phyloP scores from a whole-genome alignment of 202 grass and related monocot species.

The Panicum virgatum region DNA sequence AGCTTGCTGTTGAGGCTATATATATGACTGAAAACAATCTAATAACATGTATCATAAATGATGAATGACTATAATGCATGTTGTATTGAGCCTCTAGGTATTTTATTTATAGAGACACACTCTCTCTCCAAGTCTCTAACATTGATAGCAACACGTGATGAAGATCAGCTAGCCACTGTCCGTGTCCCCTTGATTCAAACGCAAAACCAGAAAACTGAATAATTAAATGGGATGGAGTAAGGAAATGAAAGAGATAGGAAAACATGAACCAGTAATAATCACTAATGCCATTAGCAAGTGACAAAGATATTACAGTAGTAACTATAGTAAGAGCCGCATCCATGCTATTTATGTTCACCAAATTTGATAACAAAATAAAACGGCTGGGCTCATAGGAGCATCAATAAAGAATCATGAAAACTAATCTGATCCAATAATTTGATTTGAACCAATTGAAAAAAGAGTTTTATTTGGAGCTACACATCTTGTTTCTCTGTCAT shows the following conservation, averaged over 20 bases:
- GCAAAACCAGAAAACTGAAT: neutral
- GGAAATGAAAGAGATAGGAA: neutral
- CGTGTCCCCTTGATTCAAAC: neutral
- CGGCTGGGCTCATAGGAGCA: neutral
- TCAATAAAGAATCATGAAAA: neutral
- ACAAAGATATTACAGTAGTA: neutral
- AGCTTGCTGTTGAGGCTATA: too few relatives aligned
- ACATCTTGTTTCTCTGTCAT: neutral
- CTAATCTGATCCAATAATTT: neutral
- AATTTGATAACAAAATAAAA: neutral
- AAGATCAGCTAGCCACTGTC: neutral
- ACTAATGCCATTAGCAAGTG: neutral
- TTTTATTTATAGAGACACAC: too few relatives aligned
- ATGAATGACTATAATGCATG: too few relatives aligned
- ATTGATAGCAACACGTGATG: too few relatives aligned
- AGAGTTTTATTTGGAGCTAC: too few relatives aligned
- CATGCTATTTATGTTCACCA: neutral
- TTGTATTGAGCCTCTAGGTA: too few relatives aligned
- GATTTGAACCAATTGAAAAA: neutral
- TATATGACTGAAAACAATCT: too few relatives aligned
- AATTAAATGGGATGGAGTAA: neutral
- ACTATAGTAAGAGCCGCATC: too few relatives aligned
- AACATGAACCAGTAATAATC: neutral
- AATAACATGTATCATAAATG: too few relatives aligned
- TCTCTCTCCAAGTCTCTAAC: too few relatives aligned